phyloP scores from a whole-genome alignment of 371 early-diverging fungal genomes.

The Actinomucor elegans region DNA sequence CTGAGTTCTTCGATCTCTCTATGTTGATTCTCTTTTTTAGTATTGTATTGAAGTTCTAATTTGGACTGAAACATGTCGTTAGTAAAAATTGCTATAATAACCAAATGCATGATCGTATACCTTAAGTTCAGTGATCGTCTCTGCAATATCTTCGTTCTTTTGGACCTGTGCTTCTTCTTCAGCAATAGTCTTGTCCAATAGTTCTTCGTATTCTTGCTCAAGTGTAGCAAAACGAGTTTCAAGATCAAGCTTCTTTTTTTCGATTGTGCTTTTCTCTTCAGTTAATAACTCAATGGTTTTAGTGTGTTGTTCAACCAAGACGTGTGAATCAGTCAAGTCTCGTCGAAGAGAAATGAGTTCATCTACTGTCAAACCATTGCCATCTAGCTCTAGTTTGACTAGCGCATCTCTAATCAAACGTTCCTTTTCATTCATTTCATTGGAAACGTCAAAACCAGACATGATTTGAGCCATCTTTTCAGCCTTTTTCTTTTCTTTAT shows the following conservation, averaged over 20 bases:
- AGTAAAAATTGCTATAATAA: too few species aligned
- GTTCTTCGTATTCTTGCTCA: constrained; percentile 88
- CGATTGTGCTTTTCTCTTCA: constrained; percentile 61
- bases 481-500: constrained; percentile 76
- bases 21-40: constrained; percentile 75
- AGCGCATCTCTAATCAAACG: constrained; percentile 71
- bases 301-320: constrained; percentile 68
- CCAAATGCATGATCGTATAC: too few species aligned
- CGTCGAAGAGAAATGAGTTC: constrained; percentile 74
- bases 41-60: constrained; percentile 79
- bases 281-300: constrained; percentile 65
- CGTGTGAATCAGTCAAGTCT: constrained; percentile 75
- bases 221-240: constrained; percentile 73
- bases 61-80: constrained; percentile 41
- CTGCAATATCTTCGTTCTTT: constrained; percentile 63
- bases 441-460: constrained; percentile 79
- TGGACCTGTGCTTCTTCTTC: constrained; percentile 78
- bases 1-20: constrained; percentile 76
- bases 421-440: constrained; percentile 75
- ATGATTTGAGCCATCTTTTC: constrained; percentile 88
- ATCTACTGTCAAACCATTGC: constrained; percentile 56
- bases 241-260: constrained; percentile 66
- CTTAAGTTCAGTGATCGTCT: constrained; percentile 77
- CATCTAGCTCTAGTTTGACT: constrained; percentile 54
- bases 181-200: constrained; percentile 89